A percentile compares a stretch with the other conserved stretches of the same genome.
phyloP scores from a whole-genome alignment of 169 alveolate genomes.

The Plasmodium gonderi region DNA sequence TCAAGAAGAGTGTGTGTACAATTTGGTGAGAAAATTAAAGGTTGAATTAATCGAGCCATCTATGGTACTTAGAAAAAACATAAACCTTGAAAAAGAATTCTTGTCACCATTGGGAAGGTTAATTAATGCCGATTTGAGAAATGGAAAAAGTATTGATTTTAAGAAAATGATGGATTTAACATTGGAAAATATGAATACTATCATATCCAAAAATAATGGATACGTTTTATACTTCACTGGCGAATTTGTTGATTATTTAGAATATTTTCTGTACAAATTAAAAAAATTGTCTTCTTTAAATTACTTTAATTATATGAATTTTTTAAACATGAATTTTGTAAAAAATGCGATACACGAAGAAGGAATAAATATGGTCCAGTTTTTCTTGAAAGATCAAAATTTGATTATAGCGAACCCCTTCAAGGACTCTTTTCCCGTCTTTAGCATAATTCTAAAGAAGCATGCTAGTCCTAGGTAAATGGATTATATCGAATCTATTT shows the following conservation, averaged over 20 bases:
- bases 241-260: background rate
- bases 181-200: slow-evolving; percentile 37
- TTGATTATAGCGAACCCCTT: slow-evolving; percentile 42
- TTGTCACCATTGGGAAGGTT: slow-evolving; percentile 56
- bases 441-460: slow-evolving; percentile 15
- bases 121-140: slow-evolving; percentile 11
- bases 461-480: background rate
- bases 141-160: slow-evolving; percentile 22
- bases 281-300: slow-evolving; percentile 17
- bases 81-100: background rate
- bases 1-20: background rate
- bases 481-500: background rate
- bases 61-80: slow-evolving; percentile 20
- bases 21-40: slow-evolving; percentile 19
- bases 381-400: slow-evolving; percentile 20
- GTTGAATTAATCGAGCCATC: slow-evolving; percentile 58
- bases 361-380: background rate
- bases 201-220: slow-evolving; percentile 62
- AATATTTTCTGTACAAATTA: slow-evolving; percentile 38
- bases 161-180: slow-evolving; percentile 42
- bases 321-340: slow-evolving; percentile 21
- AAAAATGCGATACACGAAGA: slow-evolving; percentile 6
- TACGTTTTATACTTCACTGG: slow-evolving; percentile 38
- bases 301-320: slow-evolving; percentile 28
- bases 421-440: slow-evolving; percentile 23